These are phyloP conservation scores for Globisporangium nodosum DNA, from an alignment of 352 stramenopile genomes.

Conservation along the genomic window DNA sequence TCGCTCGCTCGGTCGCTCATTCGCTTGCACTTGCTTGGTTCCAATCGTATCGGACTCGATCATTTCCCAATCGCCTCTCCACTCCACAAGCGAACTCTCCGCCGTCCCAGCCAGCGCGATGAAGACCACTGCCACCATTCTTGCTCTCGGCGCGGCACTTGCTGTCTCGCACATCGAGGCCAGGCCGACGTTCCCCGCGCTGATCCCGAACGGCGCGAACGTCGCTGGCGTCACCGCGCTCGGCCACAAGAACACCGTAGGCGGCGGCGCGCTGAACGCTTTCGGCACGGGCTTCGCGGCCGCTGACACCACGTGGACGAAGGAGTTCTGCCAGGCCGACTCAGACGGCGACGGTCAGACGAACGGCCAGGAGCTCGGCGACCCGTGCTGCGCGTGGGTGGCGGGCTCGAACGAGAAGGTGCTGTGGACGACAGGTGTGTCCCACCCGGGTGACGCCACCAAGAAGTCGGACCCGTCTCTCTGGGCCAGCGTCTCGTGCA, in stretches of 20 bases:
- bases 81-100: neutral
- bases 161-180: constrained; percentile 1
- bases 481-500: constrained; percentile 11
- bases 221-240: constrained; percentile 18
- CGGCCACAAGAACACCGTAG: constrained; percentile 26
- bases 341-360: constrained; percentile 37
- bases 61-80: constrained; percentile 2
- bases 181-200: neutral
- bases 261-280: constrained; percentile 24
- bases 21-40: too few relatives aligned
- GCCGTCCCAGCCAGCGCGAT: neutral
- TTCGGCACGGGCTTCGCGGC: constrained; percentile 24
- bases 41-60: too few relatives aligned
- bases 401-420: constrained; percentile 13
- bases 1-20: too few relatives aligned
- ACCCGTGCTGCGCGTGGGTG: constrained; percentile 35
- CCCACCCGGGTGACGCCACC: constrained; percentile 12
- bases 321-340: constrained; percentile 30
- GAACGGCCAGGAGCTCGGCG: constrained; percentile 54
- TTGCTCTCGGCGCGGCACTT: neutral
- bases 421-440: constrained; percentile 14
- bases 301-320: constrained; percentile 21
- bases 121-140: neutral
- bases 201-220: constrained; percentile 25
- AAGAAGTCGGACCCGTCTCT: constrained; percentile 18